phyloP scores from a whole-genome alignment of 192 early-diverging fungal genomes.

The Linnemannia schmuckeri region DNA sequence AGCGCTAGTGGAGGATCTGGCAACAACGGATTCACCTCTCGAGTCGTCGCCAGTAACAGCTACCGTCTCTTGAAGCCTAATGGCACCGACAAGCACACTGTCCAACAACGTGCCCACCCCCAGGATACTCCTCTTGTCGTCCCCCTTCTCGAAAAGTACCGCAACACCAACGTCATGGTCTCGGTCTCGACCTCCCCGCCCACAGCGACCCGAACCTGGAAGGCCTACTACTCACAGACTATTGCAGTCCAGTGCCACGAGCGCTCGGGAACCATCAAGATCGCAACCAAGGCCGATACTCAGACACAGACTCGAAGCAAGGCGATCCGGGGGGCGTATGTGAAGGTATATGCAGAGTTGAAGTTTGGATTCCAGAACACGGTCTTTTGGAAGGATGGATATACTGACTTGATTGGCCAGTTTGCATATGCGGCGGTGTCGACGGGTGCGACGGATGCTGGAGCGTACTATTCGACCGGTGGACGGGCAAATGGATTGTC shows the following conservation, averaged over 20 bases:
- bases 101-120: not conserved
- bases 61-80: constrained; percentile 50
- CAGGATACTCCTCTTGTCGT: constrained; percentile 17
- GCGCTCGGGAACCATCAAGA: constrained; percentile 52
- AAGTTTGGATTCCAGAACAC: constrained; percentile 28
- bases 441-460: constrained; percentile 37
- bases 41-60: constrained; percentile 6
- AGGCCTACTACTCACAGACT: constrained; percentile 59
- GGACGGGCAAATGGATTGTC: not conserved
- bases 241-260: constrained; percentile 59
- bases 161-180: constrained; percentile 55
- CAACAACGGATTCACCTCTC: not conserved
- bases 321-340: constrained; percentile 60
- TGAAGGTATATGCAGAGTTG: constrained; percentile 64
- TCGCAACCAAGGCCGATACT: constrained; percentile 19
- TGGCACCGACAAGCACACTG: constrained; percentile 30
- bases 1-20: not conserved
- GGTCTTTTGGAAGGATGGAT: constrained; percentile 68
- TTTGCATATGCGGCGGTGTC: constrained; percentile 63
- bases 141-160: constrained; percentile 33
- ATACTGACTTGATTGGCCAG: constrained; percentile 63
- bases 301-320: not conserved
- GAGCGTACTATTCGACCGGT: not conserved
- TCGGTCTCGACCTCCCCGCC: constrained; percentile 34
- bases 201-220: constrained; percentile 39